Base-by-base conservation (phyloP, 1,284 basidiomycete species). In the Cryptococcus sp. region DNA sequence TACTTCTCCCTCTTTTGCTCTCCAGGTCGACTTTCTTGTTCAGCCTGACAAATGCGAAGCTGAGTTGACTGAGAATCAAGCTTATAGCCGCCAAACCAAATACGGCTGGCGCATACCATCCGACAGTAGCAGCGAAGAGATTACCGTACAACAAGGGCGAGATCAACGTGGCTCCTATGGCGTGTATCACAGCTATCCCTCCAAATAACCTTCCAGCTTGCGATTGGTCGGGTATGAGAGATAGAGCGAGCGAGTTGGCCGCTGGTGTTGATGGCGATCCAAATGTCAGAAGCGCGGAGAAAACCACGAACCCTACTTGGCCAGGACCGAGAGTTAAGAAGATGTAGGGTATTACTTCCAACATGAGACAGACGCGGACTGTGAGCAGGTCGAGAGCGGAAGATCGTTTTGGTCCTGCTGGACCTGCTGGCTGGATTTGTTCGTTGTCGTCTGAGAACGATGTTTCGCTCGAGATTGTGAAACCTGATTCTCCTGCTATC, bases 321-420 rank as follows among this genome's bases (percentile, higher is more conserved):
- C 58, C 49, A 8, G 63, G 56, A 54, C 69, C 62, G 49, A 72
- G 46, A 2, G 69, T 60, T 78, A 89, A 82, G 38, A 81, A 59
- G 16, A 79, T 61, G 68, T 85, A 87, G 11, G 82, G 77, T 47
- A 84, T 37, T 43, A 85, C 55, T 62, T 91, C 87, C 64, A 91
- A 50, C 48, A 75, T 3, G 47, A 79, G 20, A 61, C 78, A 69
- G 52, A 73, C 39, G 46, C 76, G 65, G 53, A 77, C 29, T 57
- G 76, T 52, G 53, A 68, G 47, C 55, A 79, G 52, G 63, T 79
- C 70, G 64, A 80, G 71, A 6, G 57, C 59, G 20, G 73, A 67
- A 15, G 72, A 65, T 43, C 68, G 63, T 46, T 67, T 61, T 22
- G 61, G 51, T 46, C 65, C 63, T 5, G 49, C 41, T 37, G 56